A percentile compares a stretch with the other conserved stretches of the same genome.
These are phyloP conservation scores for Acacia melanoxylon DNA, from an alignment of 306 rosid genomes.

Conservation along the genomic window DNA sequence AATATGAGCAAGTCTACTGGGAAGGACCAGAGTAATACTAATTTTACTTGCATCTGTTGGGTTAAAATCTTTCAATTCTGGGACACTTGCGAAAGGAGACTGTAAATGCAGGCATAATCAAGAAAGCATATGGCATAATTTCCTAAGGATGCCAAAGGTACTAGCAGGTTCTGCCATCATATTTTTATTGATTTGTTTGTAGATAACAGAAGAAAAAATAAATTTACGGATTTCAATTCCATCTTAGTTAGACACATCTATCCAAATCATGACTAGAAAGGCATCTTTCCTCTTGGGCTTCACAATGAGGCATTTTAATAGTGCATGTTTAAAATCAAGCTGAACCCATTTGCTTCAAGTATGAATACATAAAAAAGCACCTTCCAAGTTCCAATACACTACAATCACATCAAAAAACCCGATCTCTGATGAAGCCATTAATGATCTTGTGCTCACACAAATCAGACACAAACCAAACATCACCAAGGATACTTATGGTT, in stretches of 20 bases:
- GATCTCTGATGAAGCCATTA: conserved; percentile 21
- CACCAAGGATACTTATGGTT: not conserved
- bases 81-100: conserved; percentile 8
- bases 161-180: conserved; percentile 21
- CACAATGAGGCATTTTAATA: conserved; percentile 2
- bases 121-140: not conserved
- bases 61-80: conserved; percentile 16
- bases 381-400: conserved; percentile 25
- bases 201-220: not conserved
- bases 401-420: conserved; percentile 7
- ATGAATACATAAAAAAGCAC: conserved; percentile 1
- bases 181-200: not conserved
- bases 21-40: conserved; percentile 11
- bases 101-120: conserved; percentile 5
- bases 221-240: conserved; percentile 15
- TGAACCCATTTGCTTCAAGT: conserved; percentile 20
- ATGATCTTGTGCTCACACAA: conserved; percentile 23
- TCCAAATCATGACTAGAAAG: conserved; percentile 19
- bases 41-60: conserved; percentile 11
- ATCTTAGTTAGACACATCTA: conserved; percentile 5
- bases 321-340: conserved; percentile 7
- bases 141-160: not conserved
- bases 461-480: conserved; percentile 28
- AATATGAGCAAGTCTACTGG: conserved; percentile 2
- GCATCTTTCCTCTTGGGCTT: conserved; percentile 23